Conservation (phyloP, 2,329 filamentous ascomycete species). For the Fusarium nematophilum region DNA sequence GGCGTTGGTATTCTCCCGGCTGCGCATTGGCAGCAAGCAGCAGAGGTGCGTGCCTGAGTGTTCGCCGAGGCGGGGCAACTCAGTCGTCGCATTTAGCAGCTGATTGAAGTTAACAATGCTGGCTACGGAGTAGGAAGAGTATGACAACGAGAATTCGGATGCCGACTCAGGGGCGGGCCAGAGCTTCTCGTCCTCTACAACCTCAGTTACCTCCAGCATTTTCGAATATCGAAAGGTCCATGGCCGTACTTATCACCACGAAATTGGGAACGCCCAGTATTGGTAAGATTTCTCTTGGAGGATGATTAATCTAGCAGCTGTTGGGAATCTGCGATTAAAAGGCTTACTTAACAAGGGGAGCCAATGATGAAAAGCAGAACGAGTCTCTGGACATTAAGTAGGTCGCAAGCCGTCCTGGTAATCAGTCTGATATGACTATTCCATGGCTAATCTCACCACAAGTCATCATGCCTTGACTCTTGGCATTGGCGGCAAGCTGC, state of each 20-base stretch:
- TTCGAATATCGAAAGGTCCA: conserved; percentile 6
- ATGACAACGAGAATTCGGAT: not conserved
- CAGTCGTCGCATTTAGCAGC: not conserved
- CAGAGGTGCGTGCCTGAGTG: not conserved
- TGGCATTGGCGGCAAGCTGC: not conserved
- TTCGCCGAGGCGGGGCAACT: not conserved
- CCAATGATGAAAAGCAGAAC: conserved; percentile 9
- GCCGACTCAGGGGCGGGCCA: not conserved
- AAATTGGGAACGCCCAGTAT: conserved; percentile 8
- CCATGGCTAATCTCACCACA: not conserved
- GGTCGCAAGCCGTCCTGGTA: too few species aligned
- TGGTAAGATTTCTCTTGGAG: not conserved
- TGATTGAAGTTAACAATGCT: not conserved
- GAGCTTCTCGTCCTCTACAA: conserved; percentile 1
- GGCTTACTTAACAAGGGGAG: not conserved
- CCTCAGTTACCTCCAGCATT: conserved; percentile 1
- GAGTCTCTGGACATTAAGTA: conserved; percentile 8
- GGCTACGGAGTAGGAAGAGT: not conserved
- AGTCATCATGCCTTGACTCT: conserved; percentile 9
- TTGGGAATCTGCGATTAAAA: too few species aligned
- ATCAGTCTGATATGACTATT: not conserved
- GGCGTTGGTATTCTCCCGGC: not conserved
- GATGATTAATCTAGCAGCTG: not conserved
- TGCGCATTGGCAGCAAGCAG: conserved; percentile 1
- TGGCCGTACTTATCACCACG: conserved; percentile 5